phyloP scores from a whole-genome alignment of 768 basidiomycete species.

The Strobilomyces echinocephalus region DNA sequence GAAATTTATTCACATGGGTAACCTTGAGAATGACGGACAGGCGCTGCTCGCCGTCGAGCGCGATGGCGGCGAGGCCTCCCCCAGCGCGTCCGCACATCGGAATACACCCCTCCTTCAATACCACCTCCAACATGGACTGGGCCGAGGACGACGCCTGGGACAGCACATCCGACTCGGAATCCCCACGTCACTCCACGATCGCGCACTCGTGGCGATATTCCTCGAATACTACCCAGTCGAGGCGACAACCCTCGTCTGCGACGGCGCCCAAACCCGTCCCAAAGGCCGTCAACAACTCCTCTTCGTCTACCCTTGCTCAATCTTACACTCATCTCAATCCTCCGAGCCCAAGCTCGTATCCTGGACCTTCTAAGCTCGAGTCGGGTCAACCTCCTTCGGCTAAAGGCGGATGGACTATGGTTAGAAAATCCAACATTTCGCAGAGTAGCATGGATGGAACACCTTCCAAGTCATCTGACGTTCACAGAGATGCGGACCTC shows the following conservation, averaged over 20 bases:
- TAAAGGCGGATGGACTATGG: constrained; percentile 76
- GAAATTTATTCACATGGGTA: constrained; percentile 8
- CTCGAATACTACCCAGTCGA: constrained; percentile 19
- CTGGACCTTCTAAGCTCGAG: constrained; percentile 42
- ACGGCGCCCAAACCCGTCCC: constrained; percentile 57
- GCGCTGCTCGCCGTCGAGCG: constrained; percentile 19
- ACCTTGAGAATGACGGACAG: background rate
- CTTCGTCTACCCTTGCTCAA: constrained; percentile 66
- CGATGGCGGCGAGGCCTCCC: constrained; percentile 57
- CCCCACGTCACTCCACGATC: constrained; percentile 50
- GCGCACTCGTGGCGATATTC: constrained; percentile 42
- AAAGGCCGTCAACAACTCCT: constrained; percentile 42
- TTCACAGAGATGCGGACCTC: constrained; percentile 53
- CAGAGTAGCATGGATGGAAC: constrained; percentile 23
- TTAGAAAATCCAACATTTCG: constrained; percentile 41
- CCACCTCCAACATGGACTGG: constrained; percentile 56
- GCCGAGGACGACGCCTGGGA: constrained; percentile 89
- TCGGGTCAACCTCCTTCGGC: constrained; percentile 35
- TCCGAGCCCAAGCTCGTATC: constrained; percentile 73
- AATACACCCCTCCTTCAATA: constrained; percentile 45
- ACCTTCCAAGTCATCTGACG: constrained; percentile 18
- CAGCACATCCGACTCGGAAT: constrained; percentile 75
- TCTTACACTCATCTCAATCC: constrained; percentile 78
- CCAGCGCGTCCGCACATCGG: constrained; percentile 72
- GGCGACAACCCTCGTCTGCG: constrained; percentile 27